Evolutionary conservation across 2,329 filamentous ascomycete species (phyloP).

Genomic region (Paramyrothecium sp.): DNA sequence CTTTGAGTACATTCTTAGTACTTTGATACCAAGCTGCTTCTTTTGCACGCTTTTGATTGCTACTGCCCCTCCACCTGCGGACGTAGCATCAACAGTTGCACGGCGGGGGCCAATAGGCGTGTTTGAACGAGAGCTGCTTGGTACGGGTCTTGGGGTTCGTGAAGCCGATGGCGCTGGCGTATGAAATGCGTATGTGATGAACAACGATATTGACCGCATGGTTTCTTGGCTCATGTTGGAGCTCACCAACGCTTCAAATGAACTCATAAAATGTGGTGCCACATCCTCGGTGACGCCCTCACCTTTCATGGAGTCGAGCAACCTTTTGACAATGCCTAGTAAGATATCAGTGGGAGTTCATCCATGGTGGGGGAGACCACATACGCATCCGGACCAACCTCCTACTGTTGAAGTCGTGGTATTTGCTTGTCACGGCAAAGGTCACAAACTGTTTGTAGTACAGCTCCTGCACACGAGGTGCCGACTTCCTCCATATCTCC

Average conservation of each 20-base stretch:
- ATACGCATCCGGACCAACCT: conserved; percentile 86
- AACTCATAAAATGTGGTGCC: conserved; percentile 72
- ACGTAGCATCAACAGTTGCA: conserved; percentile 32
- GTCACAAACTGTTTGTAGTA: conserved; percentile 92
- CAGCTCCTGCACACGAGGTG: conserved; percentile 73
- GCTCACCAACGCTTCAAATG: conserved; percentile 77
- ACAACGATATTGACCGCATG: conserved; percentile 82
- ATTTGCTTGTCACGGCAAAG: conserved; percentile 87
- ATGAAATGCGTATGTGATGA: conserved; percentile 90
- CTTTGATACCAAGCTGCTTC: conserved; percentile 69
- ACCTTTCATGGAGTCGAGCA: conserved; percentile 86
- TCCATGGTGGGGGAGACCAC: conserved; percentile 26
- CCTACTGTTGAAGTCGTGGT: conserved; percentile 88
- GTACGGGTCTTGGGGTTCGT: conserved; percentile 49
- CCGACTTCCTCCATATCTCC: conserved; percentile 86
- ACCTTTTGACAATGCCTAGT: conserved; percentile 80
- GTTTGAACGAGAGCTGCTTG: conserved; percentile 35
- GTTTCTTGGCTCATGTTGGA: conserved; percentile 82
- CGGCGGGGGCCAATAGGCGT: conserved; percentile 38
- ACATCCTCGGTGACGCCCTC: conserved; percentile 73
- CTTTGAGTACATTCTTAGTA: conserved; percentile 75
- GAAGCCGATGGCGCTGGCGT: conserved; percentile 45
- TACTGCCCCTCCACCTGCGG: conserved; percentile 24
- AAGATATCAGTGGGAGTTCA: conserved; percentile 10
- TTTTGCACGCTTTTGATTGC: conserved; percentile 50